Conservation (phyloP, 495 filamentous ascomycete genomes). For the Parathielavia appendiculata region DNA sequence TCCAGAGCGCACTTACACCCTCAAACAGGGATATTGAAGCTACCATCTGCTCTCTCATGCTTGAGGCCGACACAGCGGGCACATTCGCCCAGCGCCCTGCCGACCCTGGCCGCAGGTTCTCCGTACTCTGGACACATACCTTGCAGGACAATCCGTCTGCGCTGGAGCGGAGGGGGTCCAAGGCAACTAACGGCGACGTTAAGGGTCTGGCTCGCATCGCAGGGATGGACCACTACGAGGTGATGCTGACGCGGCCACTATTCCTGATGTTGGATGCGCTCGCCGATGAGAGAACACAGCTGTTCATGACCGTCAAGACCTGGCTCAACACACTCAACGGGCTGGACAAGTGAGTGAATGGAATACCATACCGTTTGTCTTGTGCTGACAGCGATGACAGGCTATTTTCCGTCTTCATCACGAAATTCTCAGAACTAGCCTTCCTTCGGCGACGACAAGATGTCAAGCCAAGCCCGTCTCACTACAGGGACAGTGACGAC, state of each 20-base stretch:
- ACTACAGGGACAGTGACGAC: slow-evolving; percentile 53
- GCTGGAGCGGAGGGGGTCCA: slow-evolving; percentile 44
- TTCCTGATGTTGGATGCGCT: slow-evolving; percentile 80
- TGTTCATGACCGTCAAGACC: slow-evolving; percentile 66
- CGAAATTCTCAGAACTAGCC: slow-evolving; percentile 49
- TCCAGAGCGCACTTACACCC: slow-evolving; percentile 58
- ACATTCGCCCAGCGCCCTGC: slow-evolving; percentile 49
- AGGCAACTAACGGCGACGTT: slow-evolving; percentile 46
- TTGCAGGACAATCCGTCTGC: slow-evolving; percentile 53
- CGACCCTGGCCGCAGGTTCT: slow-evolving; percentile 59
- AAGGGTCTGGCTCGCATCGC: slow-evolving; percentile 44
- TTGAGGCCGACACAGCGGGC: slow-evolving; percentile 47
- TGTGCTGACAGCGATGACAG: slow-evolving; percentile 30
- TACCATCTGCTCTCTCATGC: slow-evolving; percentile 69
- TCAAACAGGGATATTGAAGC: slow-evolving; percentile 64
- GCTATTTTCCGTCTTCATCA: slow-evolving; percentile 52
- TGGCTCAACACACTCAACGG: slow-evolving; percentile 76
- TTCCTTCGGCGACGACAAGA: slow-evolving; percentile 44
- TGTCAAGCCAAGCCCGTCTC: slow-evolving; percentile 4
- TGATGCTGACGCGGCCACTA: slow-evolving; percentile 75
- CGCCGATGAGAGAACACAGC: slow-evolving; percentile 63
- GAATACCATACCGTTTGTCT: not conserved
- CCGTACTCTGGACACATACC: slow-evolving; percentile 74
- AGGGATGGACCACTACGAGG: slow-evolving; percentile 52
- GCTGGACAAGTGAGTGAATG: slow-evolving; percentile 52